Evolutionary conservation across 768 basidiomycete genomes (phyloP).

Genomic region (Phanerochaete sordida): DNA sequence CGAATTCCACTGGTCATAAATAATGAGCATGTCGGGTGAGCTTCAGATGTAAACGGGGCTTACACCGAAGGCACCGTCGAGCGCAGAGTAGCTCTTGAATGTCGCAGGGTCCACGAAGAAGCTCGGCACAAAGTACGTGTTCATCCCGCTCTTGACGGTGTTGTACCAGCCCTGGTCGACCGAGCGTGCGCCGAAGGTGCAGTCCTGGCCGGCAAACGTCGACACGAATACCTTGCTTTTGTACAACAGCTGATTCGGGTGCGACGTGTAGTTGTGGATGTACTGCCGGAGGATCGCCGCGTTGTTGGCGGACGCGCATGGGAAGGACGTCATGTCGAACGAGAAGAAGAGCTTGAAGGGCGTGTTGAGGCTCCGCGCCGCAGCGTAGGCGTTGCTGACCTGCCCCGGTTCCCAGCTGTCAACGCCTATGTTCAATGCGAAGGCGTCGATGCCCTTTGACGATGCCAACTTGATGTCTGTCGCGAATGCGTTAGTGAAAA

Average conservation of each 20-base stretch:
- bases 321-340: conserved; percentile 38
- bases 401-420: conserved; percentile 62
- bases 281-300: conserved; percentile 49
- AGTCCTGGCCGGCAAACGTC: conserved; percentile 67
- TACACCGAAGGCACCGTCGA: conserved; percentile 62
- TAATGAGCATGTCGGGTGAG: neutral
- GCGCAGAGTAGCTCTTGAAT: conserved; percentile 36
- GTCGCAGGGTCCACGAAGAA: conserved; percentile 61
- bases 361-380: conserved; percentile 23
- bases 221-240: conserved; percentile 53
- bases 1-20: conserved; percentile 59
- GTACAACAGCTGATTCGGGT: conserved; percentile 57
- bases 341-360: conserved; percentile 49
- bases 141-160: conserved; percentile 46
- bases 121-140: conserved; percentile 63
- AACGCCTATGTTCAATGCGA: conserved; percentile 66
- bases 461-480: conserved; percentile 52
- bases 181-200: conserved; percentile 58
- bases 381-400: conserved; percentile 59
- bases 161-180: conserved; percentile 52
- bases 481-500: neutral
- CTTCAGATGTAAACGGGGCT: conserved; percentile 10
- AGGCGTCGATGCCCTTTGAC: conserved; percentile 59
- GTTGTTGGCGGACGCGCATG: conserved; percentile 46
- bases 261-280: conserved; percentile 48